Conservation (phyloP, 495 filamentous ascomycete genomes). For the Terfezia boudieri region DNA sequence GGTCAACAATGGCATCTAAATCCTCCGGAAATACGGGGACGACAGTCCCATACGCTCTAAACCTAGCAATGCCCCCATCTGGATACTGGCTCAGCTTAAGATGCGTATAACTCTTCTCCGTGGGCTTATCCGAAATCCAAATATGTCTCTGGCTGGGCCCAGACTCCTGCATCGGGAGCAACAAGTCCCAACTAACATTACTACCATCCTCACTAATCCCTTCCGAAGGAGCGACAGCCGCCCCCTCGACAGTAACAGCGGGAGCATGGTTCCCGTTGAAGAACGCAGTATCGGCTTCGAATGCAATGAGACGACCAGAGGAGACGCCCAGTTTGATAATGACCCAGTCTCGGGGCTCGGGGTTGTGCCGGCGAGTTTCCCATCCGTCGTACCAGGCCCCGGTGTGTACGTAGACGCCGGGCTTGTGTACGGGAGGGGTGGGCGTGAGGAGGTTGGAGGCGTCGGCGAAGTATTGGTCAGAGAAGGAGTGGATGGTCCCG, state of each 20-base stretch:
- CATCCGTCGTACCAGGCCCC: slow-evolving; percentile 93
- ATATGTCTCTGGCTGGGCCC: slow-evolving; percentile 55
- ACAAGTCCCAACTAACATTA: slow-evolving; percentile 36
- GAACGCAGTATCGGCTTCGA: slow-evolving; percentile 72
- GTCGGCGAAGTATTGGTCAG: slow-evolving; percentile 76
- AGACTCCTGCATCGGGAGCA: slow-evolving; percentile 46
- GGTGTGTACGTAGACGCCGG: slow-evolving; percentile 61
- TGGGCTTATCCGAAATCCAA: slow-evolving; percentile 44
- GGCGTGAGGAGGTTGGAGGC: slow-evolving; percentile 61
- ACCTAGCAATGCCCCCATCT: slow-evolving; percentile 72
- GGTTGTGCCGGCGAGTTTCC: slow-evolving; percentile 81
- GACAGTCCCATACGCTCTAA: slow-evolving; percentile 59
- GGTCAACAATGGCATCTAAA: slow-evolving; percentile 44
- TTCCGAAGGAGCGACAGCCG: slow-evolving; percentile 36
- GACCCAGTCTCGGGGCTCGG: slow-evolving; percentile 59
- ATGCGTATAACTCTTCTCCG: slow-evolving; percentile 53
- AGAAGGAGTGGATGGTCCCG: slow-evolving; percentile 50
- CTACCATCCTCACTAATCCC: slow-evolving; percentile 22
- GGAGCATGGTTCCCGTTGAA: slow-evolving; percentile 80
- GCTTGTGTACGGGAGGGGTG: slow-evolving; percentile 47
- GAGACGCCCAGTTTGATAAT: slow-evolving; percentile 60
- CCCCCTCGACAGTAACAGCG: slow-evolving; percentile 59
- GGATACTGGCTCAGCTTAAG: slow-evolving; percentile 77
- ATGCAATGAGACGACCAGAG: slow-evolving; percentile 48
- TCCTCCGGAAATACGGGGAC: slow-evolving; percentile 47